phyloP scores from a whole-genome alignment of 345 rosid species.

The Rhodamnia argentea region DNA sequence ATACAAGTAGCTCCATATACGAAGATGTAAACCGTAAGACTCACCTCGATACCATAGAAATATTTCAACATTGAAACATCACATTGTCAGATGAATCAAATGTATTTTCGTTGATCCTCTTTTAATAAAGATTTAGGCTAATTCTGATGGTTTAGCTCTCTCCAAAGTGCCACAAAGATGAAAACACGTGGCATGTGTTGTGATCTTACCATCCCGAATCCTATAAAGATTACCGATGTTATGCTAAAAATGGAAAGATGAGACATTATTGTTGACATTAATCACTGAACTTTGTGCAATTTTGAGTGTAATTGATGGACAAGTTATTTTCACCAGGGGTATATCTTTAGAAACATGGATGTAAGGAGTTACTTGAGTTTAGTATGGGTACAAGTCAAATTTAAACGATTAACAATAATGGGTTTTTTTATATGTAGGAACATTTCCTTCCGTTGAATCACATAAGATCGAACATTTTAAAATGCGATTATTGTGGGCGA shows the following conservation, averaged over 20 bases:
- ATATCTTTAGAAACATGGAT: neutral
- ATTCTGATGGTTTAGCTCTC: too few species aligned
- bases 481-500: too few species aligned
- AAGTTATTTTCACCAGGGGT: neutral
- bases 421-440: too few species aligned
- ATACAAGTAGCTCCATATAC: neutral
- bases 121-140: neutral
- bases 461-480: too few species aligned
- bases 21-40: neutral
- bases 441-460: too few species aligned
- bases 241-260: neutral
- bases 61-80: neutral
- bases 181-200: accelerated
- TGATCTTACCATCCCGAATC: neutral
- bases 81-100: too few species aligned
- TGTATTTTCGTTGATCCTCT: too few species aligned
- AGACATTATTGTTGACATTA: neutral
- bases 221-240: neutral
- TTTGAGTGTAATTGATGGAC: neutral
- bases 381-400: too few species aligned
- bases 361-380: too few species aligned
- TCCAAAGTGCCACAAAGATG: too few species aligned
- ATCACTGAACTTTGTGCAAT: accelerated
- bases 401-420: too few species aligned
- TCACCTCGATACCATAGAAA: neutral